Evolutionary conservation across 257 asterid species (phyloP).

Genomic region (Petrea volubilis): DNA sequence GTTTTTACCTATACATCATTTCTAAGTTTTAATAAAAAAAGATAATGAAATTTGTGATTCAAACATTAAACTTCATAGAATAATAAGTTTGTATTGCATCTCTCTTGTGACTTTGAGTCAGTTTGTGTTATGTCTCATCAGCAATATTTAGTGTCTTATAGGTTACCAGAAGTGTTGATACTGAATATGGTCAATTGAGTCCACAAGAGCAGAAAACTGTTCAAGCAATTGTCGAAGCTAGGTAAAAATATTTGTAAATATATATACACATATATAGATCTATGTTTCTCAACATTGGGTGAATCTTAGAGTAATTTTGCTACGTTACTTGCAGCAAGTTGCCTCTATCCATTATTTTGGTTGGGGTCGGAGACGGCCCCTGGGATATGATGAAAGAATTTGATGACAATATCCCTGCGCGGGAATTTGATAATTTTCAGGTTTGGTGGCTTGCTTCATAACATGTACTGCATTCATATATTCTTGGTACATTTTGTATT

Average conservation of each 20-base stretch:
- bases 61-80: too few species aligned
- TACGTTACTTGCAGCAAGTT: slow-evolving; percentile 56
- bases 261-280: background rate
- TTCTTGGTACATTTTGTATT: background rate
- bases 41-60: too few species aligned
- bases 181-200: slow-evolving; percentile 64
- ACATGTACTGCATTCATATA: background rate
- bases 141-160: slow-evolving; percentile 15
- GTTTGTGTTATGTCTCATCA: background rate
- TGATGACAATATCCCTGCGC: slow-evolving; percentile 84
- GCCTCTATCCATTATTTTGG: slow-evolving; percentile 78
- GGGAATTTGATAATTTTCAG: slow-evolving; percentile 90
- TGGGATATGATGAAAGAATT: slow-evolving; percentile 96
- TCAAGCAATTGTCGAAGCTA: slow-evolving; percentile 79
- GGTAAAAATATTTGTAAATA: slow-evolving; percentile 42
- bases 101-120: background rate
- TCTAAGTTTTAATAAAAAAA: too few species aligned
- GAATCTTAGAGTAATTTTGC: background rate
- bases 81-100: background rate
- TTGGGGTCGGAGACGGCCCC: slow-evolving; percentile 97
- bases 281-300: slow-evolving; percentile 8
- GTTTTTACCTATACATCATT: too few species aligned
- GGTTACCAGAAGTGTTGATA: slow-evolving; percentile 89
- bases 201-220: slow-evolving; percentile 89
- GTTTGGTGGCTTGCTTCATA: slow-evolving; percentile 36